phyloP scores from a whole-genome alignment of 176 grass and related monocot species.

The Pharus latifolius region DNA sequence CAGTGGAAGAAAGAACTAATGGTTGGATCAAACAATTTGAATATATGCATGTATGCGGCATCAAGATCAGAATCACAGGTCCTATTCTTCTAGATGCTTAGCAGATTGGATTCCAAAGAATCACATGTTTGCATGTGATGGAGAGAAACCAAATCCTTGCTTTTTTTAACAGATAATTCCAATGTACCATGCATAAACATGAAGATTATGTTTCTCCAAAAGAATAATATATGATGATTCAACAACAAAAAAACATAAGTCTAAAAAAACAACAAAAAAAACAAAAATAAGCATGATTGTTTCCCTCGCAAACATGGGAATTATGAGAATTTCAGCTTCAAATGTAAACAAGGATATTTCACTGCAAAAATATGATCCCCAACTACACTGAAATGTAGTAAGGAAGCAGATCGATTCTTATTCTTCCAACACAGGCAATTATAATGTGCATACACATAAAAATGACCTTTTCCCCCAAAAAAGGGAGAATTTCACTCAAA shows the following conservation, averaged over 20 bases:
- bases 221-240: not conserved
- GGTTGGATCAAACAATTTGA: conserved; percentile 6
- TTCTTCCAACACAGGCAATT: too few species aligned
- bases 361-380: too few species aligned
- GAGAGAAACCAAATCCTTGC: not conserved
- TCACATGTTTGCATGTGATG: conserved; percentile 2
- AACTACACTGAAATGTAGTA: too few species aligned
- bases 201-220: not conserved
- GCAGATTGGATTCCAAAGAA: conserved; percentile 21
- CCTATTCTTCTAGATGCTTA: conserved; percentile 24
- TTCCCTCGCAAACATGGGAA: not conserved
- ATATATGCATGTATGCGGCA: conserved; percentile 22
- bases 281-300: not conserved
- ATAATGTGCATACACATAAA: too few species aligned
- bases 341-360: not conserved
- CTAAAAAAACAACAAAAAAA: too few species aligned
- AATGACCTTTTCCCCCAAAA: too few species aligned
- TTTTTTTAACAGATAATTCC: not conserved
- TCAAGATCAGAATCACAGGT: conserved; percentile 25
- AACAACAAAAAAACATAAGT: too few species aligned
- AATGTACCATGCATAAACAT: not conserved
- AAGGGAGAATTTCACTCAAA: too few species aligned
- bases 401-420: too few species aligned
- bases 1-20: conserved; percentile 8
- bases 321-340: not conserved